Evolutionary conservation across 2,329 filamentous ascomycete species (phyloP), one percentile per base, ranked within the genome.

Genomic region (Monosporascus sp.): DNA sequence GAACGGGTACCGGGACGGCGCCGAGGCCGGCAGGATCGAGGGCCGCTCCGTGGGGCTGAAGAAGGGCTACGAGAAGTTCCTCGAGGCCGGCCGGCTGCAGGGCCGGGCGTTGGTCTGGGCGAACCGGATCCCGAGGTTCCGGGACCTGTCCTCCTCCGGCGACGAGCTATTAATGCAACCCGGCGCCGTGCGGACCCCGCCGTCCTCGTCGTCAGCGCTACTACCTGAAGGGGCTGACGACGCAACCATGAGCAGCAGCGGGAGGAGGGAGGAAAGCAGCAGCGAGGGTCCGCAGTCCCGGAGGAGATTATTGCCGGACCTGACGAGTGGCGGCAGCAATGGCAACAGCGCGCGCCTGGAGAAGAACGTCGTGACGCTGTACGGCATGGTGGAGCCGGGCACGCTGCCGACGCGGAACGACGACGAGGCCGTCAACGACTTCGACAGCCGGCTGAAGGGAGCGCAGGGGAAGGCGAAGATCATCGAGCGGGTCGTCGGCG

Each of bases 21-120:
- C 83, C 41, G 79, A 80, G 55, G 87, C 89, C 35, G 94, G 94
- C 40, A 85, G 86, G 54, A 84, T 90, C 59, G 94, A 99, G 78
- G 94, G 94, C 56, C 88, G 91, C 50, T 83, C 91, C 20, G 91
- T 97, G 67, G 94, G 93, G 1, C 82, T 97, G 43, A 88, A 95
- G 68, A 94, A 92, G 59, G 93, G 92, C 0, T 97, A 94, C 63
- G 90, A 96, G 63, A 97, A 96, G 72, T 97, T 95, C 65, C 68
- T 88, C 43, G 86, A 91, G 57, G 82, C 91, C 69, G 93, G 93
- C 2, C 79, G 80, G 54, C 72, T 97, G 35, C 87, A 93, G 62
- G 89, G 91, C 45, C 86, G 85, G 64, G 85, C 90, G 16, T 73
- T 88, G 24, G 78, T 97, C n/a, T 97, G 93, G 92, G 85, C 86